phyloP scores from a whole-genome alignment of 148 eudicot species.

The Silene uniflora region DNA sequence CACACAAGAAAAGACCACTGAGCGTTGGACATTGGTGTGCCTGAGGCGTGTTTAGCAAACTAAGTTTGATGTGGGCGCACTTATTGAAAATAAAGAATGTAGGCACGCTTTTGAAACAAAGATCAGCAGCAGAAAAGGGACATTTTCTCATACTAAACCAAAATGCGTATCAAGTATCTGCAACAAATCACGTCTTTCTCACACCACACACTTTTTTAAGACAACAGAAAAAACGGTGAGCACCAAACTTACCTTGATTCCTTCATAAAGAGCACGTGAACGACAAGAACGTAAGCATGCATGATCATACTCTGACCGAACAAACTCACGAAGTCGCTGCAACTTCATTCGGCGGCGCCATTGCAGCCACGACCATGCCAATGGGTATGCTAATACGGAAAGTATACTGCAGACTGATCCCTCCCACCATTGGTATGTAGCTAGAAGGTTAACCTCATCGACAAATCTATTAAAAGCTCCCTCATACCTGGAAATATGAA shows the following conservation, averaged over 20 bases:
- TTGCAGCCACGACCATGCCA: conserved; percentile 99
- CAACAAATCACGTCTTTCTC: not conserved
- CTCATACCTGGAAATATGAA: conserved; percentile 63
- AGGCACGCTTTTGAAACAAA: not conserved
- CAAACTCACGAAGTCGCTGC: conserved; percentile 91
- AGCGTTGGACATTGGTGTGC: not conserved
- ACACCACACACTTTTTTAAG: not conserved
- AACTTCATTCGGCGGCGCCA: conserved; percentile 88
- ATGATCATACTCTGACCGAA: conserved; percentile 98
- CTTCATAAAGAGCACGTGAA: conserved; percentile 98
- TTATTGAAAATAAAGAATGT: not conserved
- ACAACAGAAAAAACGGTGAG: not conserved
- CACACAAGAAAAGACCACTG: not conserved
- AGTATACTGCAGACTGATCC: conserved; percentile 81
- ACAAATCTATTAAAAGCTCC: conserved; percentile 86
- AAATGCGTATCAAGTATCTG: not conserved
- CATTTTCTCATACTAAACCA: not conserved
- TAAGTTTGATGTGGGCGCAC: not conserved
- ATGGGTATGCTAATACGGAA: conserved; percentile 71
- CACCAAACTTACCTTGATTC: conserved; percentile 63
- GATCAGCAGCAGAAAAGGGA: not conserved
- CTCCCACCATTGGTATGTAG: conserved; percentile 98
- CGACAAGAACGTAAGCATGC: conserved; percentile 98
- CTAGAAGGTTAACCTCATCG: conserved; percentile 79
- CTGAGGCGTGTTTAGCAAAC: not conserved